Conservation (phyloP, 1,139 yeast genomes). For the Meyerozyma guilliermondii region DNA sequence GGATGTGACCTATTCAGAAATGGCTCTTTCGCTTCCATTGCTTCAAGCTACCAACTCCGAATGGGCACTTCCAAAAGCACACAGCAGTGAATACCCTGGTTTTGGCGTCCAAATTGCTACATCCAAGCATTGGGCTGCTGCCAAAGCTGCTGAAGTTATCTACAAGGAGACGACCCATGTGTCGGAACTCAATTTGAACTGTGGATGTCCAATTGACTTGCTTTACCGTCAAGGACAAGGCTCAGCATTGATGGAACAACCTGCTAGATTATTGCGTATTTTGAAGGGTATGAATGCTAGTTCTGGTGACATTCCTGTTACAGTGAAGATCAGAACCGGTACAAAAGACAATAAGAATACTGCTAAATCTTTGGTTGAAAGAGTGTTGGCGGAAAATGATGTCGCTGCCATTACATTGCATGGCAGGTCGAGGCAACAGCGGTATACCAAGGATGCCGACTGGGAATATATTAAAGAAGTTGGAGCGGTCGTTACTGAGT, state of each 20-base stretch:
- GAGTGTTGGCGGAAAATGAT: constrained; percentile 71
- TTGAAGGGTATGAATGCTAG: constrained; percentile 85
- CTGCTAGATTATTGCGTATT: constrained; percentile 72
- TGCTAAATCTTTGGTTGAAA: constrained; percentile 69
- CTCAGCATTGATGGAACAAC: constrained; percentile 86
- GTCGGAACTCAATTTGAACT: constrained; percentile 81
- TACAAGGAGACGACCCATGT: constrained; percentile 49
- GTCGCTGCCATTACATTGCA: constrained; percentile 91
- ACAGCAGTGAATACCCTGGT: constrained; percentile 73
- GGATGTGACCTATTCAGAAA: constrained; percentile 89
- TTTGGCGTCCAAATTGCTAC: constrained; percentile 95
- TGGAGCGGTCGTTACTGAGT: constrained; percentile 60
- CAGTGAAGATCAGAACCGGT: constrained; percentile 90
- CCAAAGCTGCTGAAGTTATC: constrained; percentile 83
- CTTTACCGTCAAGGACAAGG: constrained; percentile 94
- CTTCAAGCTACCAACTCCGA: constrained; percentile 88
- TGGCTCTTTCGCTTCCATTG: constrained; percentile 86
- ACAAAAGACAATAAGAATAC: constrained; percentile 78
- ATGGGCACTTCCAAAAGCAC: constrained; percentile 97
- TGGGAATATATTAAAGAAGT: constrained; percentile 86
- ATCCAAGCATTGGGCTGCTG: constrained; percentile 88
- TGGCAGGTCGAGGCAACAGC: constrained; percentile 93
- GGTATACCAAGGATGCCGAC: constrained; percentile 87
- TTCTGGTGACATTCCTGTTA: constrained; percentile 85
- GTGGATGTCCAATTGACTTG: constrained; percentile 97